Evolutionary conservation across 306 rosid species (phyloP).

Genomic region (Cucumis melo): DNA sequence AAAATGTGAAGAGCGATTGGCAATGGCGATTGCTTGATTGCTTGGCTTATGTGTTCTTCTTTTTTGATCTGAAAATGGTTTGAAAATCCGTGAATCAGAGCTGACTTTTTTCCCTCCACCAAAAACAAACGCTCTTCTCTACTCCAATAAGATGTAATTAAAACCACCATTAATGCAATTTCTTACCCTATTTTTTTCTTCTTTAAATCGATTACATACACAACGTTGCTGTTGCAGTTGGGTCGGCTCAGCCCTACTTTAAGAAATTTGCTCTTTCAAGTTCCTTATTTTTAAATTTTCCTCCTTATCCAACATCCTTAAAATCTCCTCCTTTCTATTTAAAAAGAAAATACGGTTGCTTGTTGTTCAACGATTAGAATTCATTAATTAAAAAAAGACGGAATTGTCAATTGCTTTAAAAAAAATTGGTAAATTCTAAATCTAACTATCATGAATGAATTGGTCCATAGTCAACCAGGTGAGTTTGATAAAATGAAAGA

Average conservation of each 20-base stretch:
- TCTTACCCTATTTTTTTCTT: not conserved
- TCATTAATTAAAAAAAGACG: not conserved
- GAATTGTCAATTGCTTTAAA: not conserved
- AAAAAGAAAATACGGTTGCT: not conserved
- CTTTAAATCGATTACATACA: not conserved
- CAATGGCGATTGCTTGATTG: constrained; percentile 9
- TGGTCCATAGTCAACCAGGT: no score
- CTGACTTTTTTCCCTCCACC: constrained; percentile 17
- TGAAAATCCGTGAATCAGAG: constrained; percentile 35
- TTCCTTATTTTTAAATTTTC: not conserved
- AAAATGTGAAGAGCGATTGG: constrained; percentile 13
- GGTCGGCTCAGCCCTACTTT: not conserved
- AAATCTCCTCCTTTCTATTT: not conserved
- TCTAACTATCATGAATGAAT: not conserved
- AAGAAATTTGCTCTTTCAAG: not conserved
- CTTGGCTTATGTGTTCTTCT: not conserved
- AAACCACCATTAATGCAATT: not conserved
- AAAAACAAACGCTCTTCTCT: not conserved
- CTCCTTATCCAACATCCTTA: not conserved
- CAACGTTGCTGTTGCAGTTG: not conserved
- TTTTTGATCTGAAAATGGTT: constrained; percentile 25
- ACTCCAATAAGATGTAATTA: not conserved
- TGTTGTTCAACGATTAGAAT: not conserved
- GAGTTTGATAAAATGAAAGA: no score
- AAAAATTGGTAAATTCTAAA: not conserved